Base-by-base conservation (phyloP, 208 protist species). In the Trypanosoma scelopori region DNA sequence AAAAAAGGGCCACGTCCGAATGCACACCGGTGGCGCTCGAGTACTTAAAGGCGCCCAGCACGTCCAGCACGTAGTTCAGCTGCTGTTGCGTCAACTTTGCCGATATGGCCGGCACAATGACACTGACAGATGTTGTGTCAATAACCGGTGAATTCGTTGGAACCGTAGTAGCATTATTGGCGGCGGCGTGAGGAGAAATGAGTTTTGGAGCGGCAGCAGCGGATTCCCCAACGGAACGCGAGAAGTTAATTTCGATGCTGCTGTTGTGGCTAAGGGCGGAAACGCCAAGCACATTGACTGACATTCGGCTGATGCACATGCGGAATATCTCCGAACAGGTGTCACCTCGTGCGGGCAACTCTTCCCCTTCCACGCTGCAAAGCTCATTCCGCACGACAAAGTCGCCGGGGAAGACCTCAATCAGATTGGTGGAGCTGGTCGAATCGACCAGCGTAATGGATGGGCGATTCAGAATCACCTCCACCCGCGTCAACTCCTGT, bases 401-500 rank as follows among this genome's bases (percentile, higher is more conserved):
- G 43, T 76, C 74, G 46, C 86, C 86, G 0, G 82, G 84, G 47
- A 77, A 90, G 5, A 95, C 55, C 56, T 82, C 76, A 35, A 91
- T 63, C 5, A 70, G 67, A 47, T 70, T 65, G 1, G 68, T 50
- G 16, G 82, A 78, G 25, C 50, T 70, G 7, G 77, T 65, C 35
- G 50, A 65, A 30, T 87, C 71, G 3, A 91, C 66, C 5, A 95
- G 41, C 11, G 82, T 50, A n/a, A 92, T 58, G 59, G 78, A 67
- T 3, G 86, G 80, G 11, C 82, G 77, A 49, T 72, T 52, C 32
- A 95, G 68, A 15, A 81, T 42, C 1, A 95, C 56, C 39, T 91
- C 81, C n/a, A 91, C 57, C 63, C 90, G 67, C 50, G 66, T 84
- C 46, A 95, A 67, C 37, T 76, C 49, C 65, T 66, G 50, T 56